Evolutionary conservation across 2,329 filamentous ascomycete genomes (phyloP), one percentile per base, ranked within the genome.

Genomic region (Claviceps purpurea): DNA sequence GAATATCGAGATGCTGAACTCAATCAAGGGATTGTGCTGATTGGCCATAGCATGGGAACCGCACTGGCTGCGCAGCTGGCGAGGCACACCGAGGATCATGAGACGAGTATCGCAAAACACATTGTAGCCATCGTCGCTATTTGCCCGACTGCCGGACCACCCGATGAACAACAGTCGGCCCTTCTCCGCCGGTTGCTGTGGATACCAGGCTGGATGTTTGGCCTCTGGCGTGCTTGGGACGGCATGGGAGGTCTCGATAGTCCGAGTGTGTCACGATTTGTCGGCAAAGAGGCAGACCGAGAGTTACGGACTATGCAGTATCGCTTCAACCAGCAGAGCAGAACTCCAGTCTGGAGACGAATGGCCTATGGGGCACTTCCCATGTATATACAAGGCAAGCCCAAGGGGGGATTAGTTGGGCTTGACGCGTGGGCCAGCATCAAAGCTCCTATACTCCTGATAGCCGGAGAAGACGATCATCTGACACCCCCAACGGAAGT

Each of bases 1-100:
- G 76, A 82, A 46, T 79, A 91, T 61, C 79, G 85, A 42, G 81
- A 87, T 57, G 76, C 75, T 44, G 73, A 79, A 39, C 70, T 74
- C 18, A 73, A 72, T 1, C 89, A 95, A 65, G 78, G 81, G 3
- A 77, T 95, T 14, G 77, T 96, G 20, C 67, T 96, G 34, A 79
- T 97, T 54, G 89, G 84, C 1, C 93, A 98, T 63, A 95, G 89
- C 64, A 85, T 96, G 79, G 93, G 93, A 6, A 89, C 86, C 54
- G 86, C 86, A 3, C 71, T 96, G 20, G 81, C 84, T 5, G 83
- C 87, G 26, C 71, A 84, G 16, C 71, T 97, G 50, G 84, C 88
- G 10, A 72, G 66, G 59, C 63, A 56, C 2, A 59, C 59, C 14
- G 43, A 58, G 20, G 67, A 75, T 1, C 70, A 81, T 54, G 70